phyloP scores from a whole-genome alignment of 768 basidiomycete species.

The Kwoniella dendrophila region DNA sequence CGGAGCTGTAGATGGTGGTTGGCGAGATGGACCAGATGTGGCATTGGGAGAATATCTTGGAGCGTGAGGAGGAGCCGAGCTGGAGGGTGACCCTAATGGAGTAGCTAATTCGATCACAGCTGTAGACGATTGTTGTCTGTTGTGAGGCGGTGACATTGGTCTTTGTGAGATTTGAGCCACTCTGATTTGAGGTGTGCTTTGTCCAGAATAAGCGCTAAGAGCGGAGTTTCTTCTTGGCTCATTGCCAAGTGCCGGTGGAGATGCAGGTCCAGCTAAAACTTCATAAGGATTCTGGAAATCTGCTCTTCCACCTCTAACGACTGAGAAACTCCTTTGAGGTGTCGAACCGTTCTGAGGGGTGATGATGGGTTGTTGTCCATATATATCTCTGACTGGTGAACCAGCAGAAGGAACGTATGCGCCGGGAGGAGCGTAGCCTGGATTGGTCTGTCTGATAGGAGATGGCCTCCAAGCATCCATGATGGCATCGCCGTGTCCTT shows the following conservation, averaged over 20 bases:
- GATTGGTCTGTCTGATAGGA: neutral
- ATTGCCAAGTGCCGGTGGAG: neutral
- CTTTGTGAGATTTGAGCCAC: conserved; percentile 12
- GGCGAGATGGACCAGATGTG: conserved; percentile 15
- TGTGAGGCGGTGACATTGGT: conserved; percentile 29
- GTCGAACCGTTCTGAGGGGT: conserved; percentile 15
- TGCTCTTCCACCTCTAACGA: conserved; percentile 83
- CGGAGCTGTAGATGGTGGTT: too few relatives aligned
- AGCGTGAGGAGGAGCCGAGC: neutral
- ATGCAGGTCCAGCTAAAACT: conserved; percentile 9
- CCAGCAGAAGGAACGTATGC: conserved; percentile 25
- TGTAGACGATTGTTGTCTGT: conserved; percentile 25
- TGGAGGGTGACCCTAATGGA: conserved; percentile 12
- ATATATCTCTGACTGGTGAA: conserved; percentile 25
- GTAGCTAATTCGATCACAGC: conserved; percentile 17
- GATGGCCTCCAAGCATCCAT: conserved; percentile 79
- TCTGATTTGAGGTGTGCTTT: conserved; percentile 8
- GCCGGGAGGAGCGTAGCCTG: conserved; percentile 24
- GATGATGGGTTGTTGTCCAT: conserved; percentile 11
- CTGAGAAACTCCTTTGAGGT: conserved; percentile 70
- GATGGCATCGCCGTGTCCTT: conserved; percentile 76
- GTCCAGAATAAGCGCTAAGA: neutral
- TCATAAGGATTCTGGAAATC: conserved; percentile 85
- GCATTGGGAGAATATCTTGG: conserved; percentile 6
- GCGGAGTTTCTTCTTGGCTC: conserved; percentile 4